phyloP scores from a whole-genome alignment of 176 grass and related monocot species.

The Oryza brachyantha region DNA sequence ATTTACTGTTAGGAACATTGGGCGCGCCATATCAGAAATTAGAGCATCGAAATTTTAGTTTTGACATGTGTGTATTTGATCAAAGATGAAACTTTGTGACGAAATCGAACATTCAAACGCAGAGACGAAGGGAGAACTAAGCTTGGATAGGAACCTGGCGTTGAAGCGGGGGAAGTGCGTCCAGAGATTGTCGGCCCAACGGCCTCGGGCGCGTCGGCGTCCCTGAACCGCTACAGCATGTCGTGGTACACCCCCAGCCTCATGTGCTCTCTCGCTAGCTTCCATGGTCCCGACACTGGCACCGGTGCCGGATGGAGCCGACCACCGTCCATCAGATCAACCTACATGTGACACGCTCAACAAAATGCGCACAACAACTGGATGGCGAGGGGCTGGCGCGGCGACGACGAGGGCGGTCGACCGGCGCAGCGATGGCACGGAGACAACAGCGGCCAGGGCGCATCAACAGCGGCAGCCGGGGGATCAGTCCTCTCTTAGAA shows the following conservation, averaged over 20 bases:
- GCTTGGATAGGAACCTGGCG: background rate
- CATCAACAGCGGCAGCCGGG: too few species aligned
- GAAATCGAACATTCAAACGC: background rate
- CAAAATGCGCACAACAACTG: background rate
- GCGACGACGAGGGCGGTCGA: too few species aligned
- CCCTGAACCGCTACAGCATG: slow-evolving; percentile 33
- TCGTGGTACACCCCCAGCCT: slow-evolving; percentile 40
- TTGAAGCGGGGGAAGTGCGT: slow-evolving; percentile 38
- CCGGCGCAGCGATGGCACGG: too few species aligned
- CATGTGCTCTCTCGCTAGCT: background rate
- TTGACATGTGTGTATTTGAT: background rate
- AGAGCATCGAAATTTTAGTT: background rate
- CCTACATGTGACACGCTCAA: background rate
- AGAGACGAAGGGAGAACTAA: too few species aligned
- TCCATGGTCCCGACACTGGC: background rate
- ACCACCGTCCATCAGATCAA: background rate
- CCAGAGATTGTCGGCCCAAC: slow-evolving; percentile 28
- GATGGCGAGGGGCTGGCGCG: too few species aligned
- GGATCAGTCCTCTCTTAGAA: too few species aligned
- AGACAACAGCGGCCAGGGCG: too few species aligned
- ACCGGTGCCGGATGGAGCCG: background rate
- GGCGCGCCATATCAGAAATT: background rate
- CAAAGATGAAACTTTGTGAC: background rate
- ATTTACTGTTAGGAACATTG: too few species aligned
- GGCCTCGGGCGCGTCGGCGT: slow-evolving; percentile 21